These are phyloP conservation scores for Symbiotaphrina buchneri DNA, from an alignment of 495 filamentous ascomycete genomes.

Conservation along the genomic window DNA sequence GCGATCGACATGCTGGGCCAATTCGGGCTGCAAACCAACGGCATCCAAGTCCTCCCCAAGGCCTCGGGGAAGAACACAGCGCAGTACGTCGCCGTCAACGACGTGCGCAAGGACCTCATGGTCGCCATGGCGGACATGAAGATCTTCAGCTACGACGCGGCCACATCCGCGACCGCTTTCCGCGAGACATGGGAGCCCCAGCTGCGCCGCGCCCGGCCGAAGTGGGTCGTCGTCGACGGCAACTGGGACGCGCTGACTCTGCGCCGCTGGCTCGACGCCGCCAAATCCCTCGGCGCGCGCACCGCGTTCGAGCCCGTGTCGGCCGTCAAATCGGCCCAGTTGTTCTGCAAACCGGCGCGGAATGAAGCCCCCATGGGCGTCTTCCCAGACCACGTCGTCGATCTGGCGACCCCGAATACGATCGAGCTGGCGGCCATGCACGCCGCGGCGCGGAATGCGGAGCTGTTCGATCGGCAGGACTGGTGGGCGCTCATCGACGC, in stretches of 20 bases:
- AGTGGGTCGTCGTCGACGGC: conserved; percentile 59
- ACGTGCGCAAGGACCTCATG: conserved; percentile 53
- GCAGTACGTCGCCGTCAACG: conserved; percentile 82
- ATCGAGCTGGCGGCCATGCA: conserved; percentile 64
- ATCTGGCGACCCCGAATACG: conserved; percentile 62
- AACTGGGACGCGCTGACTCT: conserved; percentile 52
- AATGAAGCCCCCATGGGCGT: conserved; percentile 18
- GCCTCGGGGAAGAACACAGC: conserved; percentile 40
- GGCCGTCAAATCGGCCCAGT: conserved; percentile 41
- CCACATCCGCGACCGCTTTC: conserved; percentile 16
- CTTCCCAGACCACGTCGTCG: conserved; percentile 37
- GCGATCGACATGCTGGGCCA: conserved; percentile 35
- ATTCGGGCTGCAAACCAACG: conserved; percentile 37
- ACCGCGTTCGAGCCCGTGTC: conserved; percentile 92
- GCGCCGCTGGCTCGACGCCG: conserved; percentile 35
- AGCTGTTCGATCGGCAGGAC: conserved; percentile 37
- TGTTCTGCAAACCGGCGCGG: conserved; percentile 27
- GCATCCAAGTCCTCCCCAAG: conserved; percentile 30
- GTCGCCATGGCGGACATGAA: conserved; percentile 89
- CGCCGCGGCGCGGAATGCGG: conserved; percentile 30
- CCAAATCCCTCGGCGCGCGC: conserved; percentile 22
- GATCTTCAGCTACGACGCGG: conserved; percentile 40
- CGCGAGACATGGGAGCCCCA: conserved; percentile 33
- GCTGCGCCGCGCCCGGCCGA: conserved; percentile 29
- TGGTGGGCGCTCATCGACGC: conserved; percentile 70